phyloP scores from a whole-genome alignment of 2,329 filamentous ascomycete genomes.

The Dactylella cylindrospora region DNA sequence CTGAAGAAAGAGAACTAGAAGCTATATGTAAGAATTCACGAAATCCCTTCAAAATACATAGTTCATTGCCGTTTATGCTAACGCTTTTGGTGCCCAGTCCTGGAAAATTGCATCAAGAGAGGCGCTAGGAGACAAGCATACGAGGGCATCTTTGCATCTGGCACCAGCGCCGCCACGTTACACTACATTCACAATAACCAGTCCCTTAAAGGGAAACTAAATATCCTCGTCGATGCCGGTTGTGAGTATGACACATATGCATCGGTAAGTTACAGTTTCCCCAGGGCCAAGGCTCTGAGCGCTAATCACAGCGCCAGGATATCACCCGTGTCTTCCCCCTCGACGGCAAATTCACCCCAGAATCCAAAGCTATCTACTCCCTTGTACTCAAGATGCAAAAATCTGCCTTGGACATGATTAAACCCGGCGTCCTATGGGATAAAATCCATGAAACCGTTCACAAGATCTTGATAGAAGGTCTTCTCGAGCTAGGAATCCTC shows the following conservation, averaged over 20 bases:
- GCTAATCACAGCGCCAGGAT: slow-evolving; percentile 56
- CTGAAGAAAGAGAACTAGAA: slow-evolving; percentile 76
- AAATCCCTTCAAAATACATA: neutral
- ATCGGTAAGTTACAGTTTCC: slow-evolving; percentile 56
- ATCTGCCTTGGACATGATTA: slow-evolving; percentile 71
- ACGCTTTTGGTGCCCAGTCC: slow-evolving; percentile 53
- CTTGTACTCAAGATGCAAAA: slow-evolving; percentile 86
- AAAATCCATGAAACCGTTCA: slow-evolving; percentile 79
- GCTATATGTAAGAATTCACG: slow-evolving; percentile 58
- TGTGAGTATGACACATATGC: slow-evolving; percentile 74
- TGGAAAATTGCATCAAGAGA: slow-evolving; percentile 72
- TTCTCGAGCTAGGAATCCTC: slow-evolving; percentile 74
- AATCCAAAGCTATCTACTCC: slow-evolving; percentile 74
- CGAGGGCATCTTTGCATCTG: slow-evolving; percentile 78
- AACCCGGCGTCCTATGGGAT: slow-evolving; percentile 75
- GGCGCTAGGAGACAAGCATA: slow-evolving; percentile 84
- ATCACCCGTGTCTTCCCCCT: slow-evolving; percentile 88
- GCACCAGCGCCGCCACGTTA: slow-evolving; percentile 76
- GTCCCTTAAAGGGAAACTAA: slow-evolving; percentile 66
- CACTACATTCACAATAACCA: slow-evolving; percentile 80
- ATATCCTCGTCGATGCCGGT: slow-evolving; percentile 82
- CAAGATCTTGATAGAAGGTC: slow-evolving; percentile 75
- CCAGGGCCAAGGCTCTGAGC: slow-evolving; percentile 49
- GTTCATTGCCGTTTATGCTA: slow-evolving; percentile 1
- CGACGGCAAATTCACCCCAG: slow-evolving; percentile 67